Base-by-base conservation (phyloP, 2,329 filamentous ascomycete species). In the Pestalotiopsis sp. region DNA sequence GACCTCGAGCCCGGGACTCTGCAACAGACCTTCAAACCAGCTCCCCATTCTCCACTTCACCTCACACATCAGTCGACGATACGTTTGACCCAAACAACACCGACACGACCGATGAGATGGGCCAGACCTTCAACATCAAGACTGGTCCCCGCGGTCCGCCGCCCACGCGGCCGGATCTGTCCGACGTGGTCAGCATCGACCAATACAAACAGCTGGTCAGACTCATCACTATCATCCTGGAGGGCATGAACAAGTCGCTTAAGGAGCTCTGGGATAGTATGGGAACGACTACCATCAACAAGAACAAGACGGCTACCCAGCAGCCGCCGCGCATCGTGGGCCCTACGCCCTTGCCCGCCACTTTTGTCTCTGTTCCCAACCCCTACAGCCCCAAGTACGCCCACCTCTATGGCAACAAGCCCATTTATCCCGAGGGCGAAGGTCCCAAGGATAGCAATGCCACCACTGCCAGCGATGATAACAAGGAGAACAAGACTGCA, bases 211-310 rank as follows among this genome's bases (percentile, higher is more conserved):
- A 90, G 68, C 77, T 91, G 56, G 78, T 81, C n/a, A 79, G 81
- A 3, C 81, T 91, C 13, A 78, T 88, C 68, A 81, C 76, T 31
- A 82, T 83, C 61, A 86, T 89, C 70, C 86, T 85, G 45, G 87
- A 90, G 63, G 81, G 81, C 49, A 87, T 91, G 81, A 82, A 85
- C 68, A 83, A 82, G 65, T 83, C 87, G 56, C 81, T 90, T 69
- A 81, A 77, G 70, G 81, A 83, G 65, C 82, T 83, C 69, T 90
- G 90, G 71, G 86, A 89, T 71, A 82, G 80, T 5, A 80, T 84
- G 25, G 78, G 66, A 3, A 20, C 13, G 13, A 31, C 59, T 36
- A 36, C 31, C 31, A 36, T 36, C n/a, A 36, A 20, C 11, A 63
- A 79, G 17, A 74, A 77, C 41, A 76, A 78, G 7, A 77, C 80